These are phyloP conservation scores for Fusarium sp. DNA, from an alignment of 2,329 filamentous ascomycete genomes.

Conservation along the genomic window DNA sequence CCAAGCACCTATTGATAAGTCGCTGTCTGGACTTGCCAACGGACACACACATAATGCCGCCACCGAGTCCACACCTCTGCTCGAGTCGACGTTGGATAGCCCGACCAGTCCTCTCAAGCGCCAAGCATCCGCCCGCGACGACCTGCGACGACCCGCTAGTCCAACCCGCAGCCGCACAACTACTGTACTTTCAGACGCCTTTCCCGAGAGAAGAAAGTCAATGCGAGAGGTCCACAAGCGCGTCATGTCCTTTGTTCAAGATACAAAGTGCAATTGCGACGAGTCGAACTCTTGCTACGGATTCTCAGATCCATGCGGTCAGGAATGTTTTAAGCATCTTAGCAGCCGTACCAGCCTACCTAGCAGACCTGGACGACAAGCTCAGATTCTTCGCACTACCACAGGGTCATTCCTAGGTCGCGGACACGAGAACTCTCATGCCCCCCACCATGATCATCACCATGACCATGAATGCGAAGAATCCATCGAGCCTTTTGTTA, in stretches of 20 bases:
- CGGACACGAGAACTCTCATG: conserved; percentile 45
- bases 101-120: conserved; percentile 44
- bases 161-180: conserved; percentile 44
- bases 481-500: conserved; percentile 43
- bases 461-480: conserved; percentile 42
- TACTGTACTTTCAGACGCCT: conserved; percentile 45
- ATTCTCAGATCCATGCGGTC: conserved; percentile 73
- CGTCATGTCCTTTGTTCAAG: conserved; percentile 73
- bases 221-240: conserved; percentile 65
- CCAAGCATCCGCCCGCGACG: conserved; percentile 47
- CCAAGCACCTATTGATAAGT: conserved; percentile 31
- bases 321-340: conserved; percentile 72
- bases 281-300: conserved; percentile 70
- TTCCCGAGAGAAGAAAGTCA: conserved; percentile 61
- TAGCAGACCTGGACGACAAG: conserved; percentile 46
- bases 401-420: conserved; percentile 51
- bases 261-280: conserved; percentile 72
- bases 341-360: conserved; percentile 51
- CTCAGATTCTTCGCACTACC: conserved; percentile 56
- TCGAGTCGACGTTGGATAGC: conserved; percentile 49
- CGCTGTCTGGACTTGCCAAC: conserved; percentile 31
- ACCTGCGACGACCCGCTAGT: conserved; percentile 44
- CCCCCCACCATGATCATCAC: conserved; percentile 37
- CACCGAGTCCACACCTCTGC: conserved; percentile 62
- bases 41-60: conserved; percentile 38